Evolutionary conservation across 2,329 filamentous ascomycete genomes (phyloP), one percentile per base, ranked within the genome.

Genomic region (Botrytis fabae): DNA sequence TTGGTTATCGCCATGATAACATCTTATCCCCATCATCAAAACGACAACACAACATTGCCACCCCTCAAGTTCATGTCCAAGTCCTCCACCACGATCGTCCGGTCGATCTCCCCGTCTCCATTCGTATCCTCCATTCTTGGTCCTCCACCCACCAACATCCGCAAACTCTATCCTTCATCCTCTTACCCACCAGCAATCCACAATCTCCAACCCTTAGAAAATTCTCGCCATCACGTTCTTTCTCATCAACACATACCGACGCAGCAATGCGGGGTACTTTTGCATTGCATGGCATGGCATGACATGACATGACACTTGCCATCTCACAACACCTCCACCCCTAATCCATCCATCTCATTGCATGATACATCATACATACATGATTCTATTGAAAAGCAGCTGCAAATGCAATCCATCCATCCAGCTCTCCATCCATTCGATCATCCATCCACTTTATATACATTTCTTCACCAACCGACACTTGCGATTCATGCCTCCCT

Each of bases 161-260:
- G 16, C 25, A 54, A 54, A 54, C 48, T 32, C 51, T 18, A 57
- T 28, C 16, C 51, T 28, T 32, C n/a, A 63, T 32, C 10, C 35
- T 25, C 38, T 16, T 10, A 20, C 38, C 25, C 38, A 40, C 38
- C 14, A 22, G 40, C 38, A 42, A 63, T 40, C 61, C 61, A 61
- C 59, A 63, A n/a, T 18, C 61, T 40, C n/a, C 14, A 63, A 28
- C 38, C 7, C 22, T 18, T 40, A 16, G 12, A 63, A 44, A 28
- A 20, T 63, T 63, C 61, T 63, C 38, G 18, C 18, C 38, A 63
- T 63, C 61, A 63, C 61, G 61, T 40, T 42, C 61, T 40, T 42
- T 63, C 61, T 6, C 38, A 42, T 54, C 48, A 62, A 62, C 40
- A 63, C 61, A 63, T 44, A 42, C n/a, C 61, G 61, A 63, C 61